Evolutionary conservation across 768 basidiomycete species (phyloP), one percentile per base, ranked within the genome.

Genomic region (Dioszegia hungarica): DNA sequence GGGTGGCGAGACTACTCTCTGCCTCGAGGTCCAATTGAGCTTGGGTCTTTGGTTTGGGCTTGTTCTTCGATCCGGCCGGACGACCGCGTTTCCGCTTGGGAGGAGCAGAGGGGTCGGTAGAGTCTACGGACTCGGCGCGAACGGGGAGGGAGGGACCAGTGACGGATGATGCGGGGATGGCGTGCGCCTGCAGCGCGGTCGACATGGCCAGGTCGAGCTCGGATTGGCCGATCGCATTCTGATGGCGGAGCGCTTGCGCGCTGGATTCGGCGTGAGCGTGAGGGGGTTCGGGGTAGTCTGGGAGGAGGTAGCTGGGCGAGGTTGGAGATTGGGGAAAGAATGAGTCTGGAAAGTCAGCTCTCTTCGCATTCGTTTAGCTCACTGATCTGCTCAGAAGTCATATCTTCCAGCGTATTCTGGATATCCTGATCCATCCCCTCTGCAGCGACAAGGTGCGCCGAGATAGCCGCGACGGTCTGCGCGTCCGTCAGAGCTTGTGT

Each of bases 11-110:
- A n/a, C n/a, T n/a, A n/a, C n/a, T n/a, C n/a, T n/a, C n/a, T n/a
- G n/a, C n/a, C n/a, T n/a, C n/a, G n/a, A n/a, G n/a, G n/a, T n/a
- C n/a, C n/a, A n/a, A n/a, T n/a, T n/a, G n/a, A 28, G 12, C n/a
- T 33, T 48, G 46, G 27, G 51, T 48, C 22, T 52, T 50, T 15
- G 49, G 38, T 46, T 51, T 61, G 31, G 55, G 53, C 79, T 83
- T 84, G 77, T 84, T 84, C 79, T 88, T 92, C 77, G 87, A 89
- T 67, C 90, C 90, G 76, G 86, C 89, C 59, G 91, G 91, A 63
- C 91, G 84, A 52, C 91, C 91, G 44, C 91, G 83, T 14, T 62
- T 59, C 25, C 62, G 39, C 79, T 90, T 92, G 60, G 9, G 19
- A 29, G 19, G 19, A 29, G 40, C 11, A 38, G 82, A 80, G 41